phyloP scores from a whole-genome alignment of 108 stramenopile species.

The Skeletonema costatum region DNA sequence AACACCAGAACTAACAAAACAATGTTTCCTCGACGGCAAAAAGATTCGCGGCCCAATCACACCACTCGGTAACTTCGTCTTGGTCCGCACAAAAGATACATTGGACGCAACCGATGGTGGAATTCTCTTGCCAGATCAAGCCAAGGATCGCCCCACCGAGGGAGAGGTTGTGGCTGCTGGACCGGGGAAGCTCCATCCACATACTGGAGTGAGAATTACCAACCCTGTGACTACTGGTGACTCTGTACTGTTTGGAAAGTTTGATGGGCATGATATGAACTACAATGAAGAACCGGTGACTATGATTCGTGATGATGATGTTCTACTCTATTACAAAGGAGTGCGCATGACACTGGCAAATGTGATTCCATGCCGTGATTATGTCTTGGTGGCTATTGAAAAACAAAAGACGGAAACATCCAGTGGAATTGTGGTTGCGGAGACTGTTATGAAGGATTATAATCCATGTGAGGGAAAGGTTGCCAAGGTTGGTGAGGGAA shows the following conservation, averaged over 20 bases:
- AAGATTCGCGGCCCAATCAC: slow-evolving; percentile 81
- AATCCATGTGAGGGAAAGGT: slow-evolving; percentile 85
- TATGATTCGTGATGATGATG: slow-evolving; percentile 94
- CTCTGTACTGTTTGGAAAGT: slow-evolving; percentile 92
- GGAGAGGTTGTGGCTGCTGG: slow-evolving; percentile 91
- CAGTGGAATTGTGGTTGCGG: slow-evolving; percentile 88
- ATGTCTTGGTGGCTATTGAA: slow-evolving; percentile 84
- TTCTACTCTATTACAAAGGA: slow-evolving; percentile 86
- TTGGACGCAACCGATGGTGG: slow-evolving; percentile 90
- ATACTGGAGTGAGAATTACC: slow-evolving; percentile 81
- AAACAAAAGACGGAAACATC: slow-evolving; percentile 68
- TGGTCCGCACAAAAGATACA: slow-evolving; percentile 85
- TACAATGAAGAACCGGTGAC: slow-evolving; percentile 93
- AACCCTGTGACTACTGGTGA: slow-evolving; percentile 83
- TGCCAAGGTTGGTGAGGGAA: slow-evolving; percentile 93
- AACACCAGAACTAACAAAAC: slow-evolving; percentile 9
- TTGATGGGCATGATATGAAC: slow-evolving; percentile 83
- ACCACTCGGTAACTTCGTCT: slow-evolving; percentile 85
- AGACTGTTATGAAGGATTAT: slow-evolving; percentile 72
- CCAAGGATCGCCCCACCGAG: slow-evolving; percentile 90
- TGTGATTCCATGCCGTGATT: slow-evolving; percentile 84
- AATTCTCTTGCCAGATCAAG: slow-evolving; percentile 87
- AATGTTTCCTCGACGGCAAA: slow-evolving; percentile 69
- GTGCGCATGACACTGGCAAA: slow-evolving; percentile 86
- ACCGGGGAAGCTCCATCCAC: slow-evolving; percentile 89